Base-by-base conservation (phyloP, 1,284 basidiomycete genomes). In the Phlebopus sp. region DNA sequence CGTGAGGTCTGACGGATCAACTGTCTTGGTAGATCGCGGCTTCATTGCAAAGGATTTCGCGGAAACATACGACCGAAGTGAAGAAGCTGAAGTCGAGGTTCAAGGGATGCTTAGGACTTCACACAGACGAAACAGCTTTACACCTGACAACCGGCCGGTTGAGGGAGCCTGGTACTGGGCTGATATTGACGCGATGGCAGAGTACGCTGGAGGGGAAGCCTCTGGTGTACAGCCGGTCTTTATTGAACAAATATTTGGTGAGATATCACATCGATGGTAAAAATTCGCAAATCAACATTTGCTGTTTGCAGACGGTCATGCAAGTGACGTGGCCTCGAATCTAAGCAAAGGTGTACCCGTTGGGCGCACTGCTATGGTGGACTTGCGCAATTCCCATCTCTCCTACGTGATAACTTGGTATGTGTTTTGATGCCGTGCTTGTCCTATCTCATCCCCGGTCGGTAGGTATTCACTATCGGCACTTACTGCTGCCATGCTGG, bases 381-480 rank as follows among this genome's bases (percentile, higher is more conserved):
- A 98, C 62, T 71, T 99, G 42, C 79, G 97, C 36, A 99, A 99
- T 68, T 85, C 93, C 47, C 96, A 99, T 73, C 78, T 92, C 8
- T 95, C 93, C 5, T 99, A 99, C 67, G 92, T 96, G 5, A 81
- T 89, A 15, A 99, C 96, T 10, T 99, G 96, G 96, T 94, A 59
- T 41, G 75, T 56, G 23, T 51, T 41, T 23, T 4, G 46, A 45
- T 18, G 31, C 23, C 23, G 36, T 42, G 19, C 17, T 27, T 31
- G 21, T 32, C 21, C 45, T 43, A 15, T 32, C 50, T 44, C 42
- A 51, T n/a, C 37, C 40, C 21, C 25, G 15, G 25, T 40, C 42
- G 15, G 46, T 52, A 89, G 86, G 86, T 89, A 83, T 69, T 77
- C 83, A 1, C 68, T 89, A 9, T 89, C 86, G 7, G 82, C 75